A percentile compares a stretch with the other conserved stretches of the same genome.
These are phyloP conservation scores for Craterostigma plantagineum DNA, from an alignment of 257 asterid genomes.

Conservation along the genomic window DNA sequence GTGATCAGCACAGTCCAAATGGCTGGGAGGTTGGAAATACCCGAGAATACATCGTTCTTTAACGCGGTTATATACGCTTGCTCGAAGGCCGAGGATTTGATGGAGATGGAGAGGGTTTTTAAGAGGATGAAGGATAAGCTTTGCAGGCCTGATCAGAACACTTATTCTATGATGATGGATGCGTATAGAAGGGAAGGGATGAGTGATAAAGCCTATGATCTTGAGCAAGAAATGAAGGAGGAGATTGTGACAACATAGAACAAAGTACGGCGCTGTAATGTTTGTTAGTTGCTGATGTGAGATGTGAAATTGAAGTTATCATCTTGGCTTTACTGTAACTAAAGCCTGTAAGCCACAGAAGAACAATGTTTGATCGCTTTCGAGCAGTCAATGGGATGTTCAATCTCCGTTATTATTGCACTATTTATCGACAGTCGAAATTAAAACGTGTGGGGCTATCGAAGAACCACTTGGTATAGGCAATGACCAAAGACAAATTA, in stretches of 20 bases:
- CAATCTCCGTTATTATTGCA: too few species aligned
- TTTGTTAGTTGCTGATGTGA: too few species aligned
- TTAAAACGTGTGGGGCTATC: too few species aligned
- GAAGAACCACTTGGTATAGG: too few species aligned
- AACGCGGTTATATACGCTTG: slow-evolving; percentile 75
- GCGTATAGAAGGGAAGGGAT: slow-evolving; percentile 73
- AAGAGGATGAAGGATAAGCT: slow-evolving; percentile 63
- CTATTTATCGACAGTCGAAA: too few species aligned
- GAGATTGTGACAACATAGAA: not conserved
- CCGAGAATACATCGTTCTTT: slow-evolving; percentile 68
- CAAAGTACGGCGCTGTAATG: too few species aligned
- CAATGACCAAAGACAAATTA: too few species aligned
- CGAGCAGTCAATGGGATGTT: too few species aligned
- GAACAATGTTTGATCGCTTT: too few species aligned
- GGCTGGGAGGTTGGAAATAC: slow-evolving; percentile 75
- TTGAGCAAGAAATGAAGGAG: slow-evolving; percentile 48
- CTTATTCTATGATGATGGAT: slow-evolving; percentile 58
- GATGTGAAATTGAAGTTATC: too few species aligned
- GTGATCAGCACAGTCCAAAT: slow-evolving; percentile 55
- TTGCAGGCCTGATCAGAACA: slow-evolving; percentile 50
- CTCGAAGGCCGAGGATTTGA: slow-evolving; percentile 62
- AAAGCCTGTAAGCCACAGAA: too few species aligned
- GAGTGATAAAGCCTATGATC: slow-evolving; percentile 56
- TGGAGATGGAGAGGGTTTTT: slow-evolving; percentile 88
- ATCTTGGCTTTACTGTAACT: too few species aligned